Evolutionary conservation across 208 protist genomes (phyloP), one percentile per base, ranked within the genome.

Genomic region (Wallacemonas sp.): DNA sequence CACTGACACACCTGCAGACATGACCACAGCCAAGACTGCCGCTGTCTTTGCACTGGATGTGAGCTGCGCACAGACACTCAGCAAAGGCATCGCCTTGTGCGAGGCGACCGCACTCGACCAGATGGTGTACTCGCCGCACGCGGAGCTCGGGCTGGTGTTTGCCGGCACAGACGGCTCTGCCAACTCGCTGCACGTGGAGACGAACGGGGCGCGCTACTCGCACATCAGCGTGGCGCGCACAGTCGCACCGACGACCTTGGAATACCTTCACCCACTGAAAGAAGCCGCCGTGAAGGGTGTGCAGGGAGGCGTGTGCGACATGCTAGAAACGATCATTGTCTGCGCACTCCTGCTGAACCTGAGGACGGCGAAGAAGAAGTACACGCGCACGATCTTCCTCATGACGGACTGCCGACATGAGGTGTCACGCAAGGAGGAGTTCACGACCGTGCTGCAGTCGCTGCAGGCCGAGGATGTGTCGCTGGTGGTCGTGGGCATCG

Each of bases 321-420:
- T 97, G 17, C 60, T 97, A 3, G 93, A 98, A 42, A 84, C 88
- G 1, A 62, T 98, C 1, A 62, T 79, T 22, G 83, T 97, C 13
- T 92, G 82, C 33, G 76, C 76, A 26, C 71, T 93, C 12, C 30
- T 97, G 36, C 66, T 97, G 22, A 63, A 85, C n/a, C 76, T 76
- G 26, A 65, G 76, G 29, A 79, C 71, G 0, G 52, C 34, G 17
- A 78, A 78, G 5, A 81, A 73, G 24, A 79, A 80, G 54, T 92
- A 82, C 60, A 48, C 62, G n/a, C 82, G 89, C 19, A 58, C 79
- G 59, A 84, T 98, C 19, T 97, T 93, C 66, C 66, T 97, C 17
- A 41, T 97, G 33, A 96, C 93, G 0, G 90, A 96, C 32, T 86
- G 85, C 1, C 66, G 69, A n/a, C 73, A 85, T 34, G 70, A 73